These are phyloP conservation scores for Ilyonectria mors-panacis DNA, from an alignment of 2,329 filamentous ascomycete genomes.

Conservation along the genomic window DNA sequence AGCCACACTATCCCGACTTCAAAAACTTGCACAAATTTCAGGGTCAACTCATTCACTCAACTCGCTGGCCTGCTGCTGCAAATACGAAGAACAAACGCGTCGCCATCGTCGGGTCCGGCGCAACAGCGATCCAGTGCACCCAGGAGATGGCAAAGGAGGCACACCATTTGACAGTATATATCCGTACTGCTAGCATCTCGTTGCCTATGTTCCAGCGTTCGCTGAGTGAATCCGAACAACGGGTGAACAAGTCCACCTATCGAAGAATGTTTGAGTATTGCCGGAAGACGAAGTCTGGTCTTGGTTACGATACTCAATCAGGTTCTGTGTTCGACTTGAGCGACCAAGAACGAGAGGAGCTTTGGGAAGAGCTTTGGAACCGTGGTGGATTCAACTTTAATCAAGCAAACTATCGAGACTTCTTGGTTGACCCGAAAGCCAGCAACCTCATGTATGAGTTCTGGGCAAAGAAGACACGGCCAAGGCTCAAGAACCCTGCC, in stretches of 20 bases:
- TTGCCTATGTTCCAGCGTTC: slow-evolving; percentile 69
- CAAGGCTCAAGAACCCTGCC: slow-evolving; percentile 60
- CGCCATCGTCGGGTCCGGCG: slow-evolving; percentile 51
- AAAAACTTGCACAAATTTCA: slow-evolving; percentile 51
- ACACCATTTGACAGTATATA: slow-evolving; percentile 61
- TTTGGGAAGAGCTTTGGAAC: slow-evolving; percentile 61
- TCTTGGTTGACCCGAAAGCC: slow-evolving; percentile 56
- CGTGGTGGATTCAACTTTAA: slow-evolving; percentile 64
- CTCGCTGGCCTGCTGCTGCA: slow-evolving; percentile 45
- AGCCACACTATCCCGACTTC: slow-evolving; percentile 56
- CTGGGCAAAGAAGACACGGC: slow-evolving; percentile 61
- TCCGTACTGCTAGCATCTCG: slow-evolving; percentile 71
- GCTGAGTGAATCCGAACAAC: slow-evolving; percentile 62
- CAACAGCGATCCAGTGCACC: slow-evolving; percentile 50
- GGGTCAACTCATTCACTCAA: slow-evolving; percentile 49
- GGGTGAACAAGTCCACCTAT: slow-evolving; percentile 55
- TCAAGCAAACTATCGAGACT: slow-evolving; percentile 63
- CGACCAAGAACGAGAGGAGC: slow-evolving; percentile 58
- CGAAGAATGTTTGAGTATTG: slow-evolving; percentile 37
- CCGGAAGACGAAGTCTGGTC: slow-evolving; percentile 22
- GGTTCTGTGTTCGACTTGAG: slow-evolving; percentile 38
- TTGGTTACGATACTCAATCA: slow-evolving; percentile 26
- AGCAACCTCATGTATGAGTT: slow-evolving; percentile 65
- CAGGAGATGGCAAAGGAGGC: slow-evolving; percentile 55
- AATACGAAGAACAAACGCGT: slow-evolving; percentile 45